Base-by-base conservation (phyloP, 2,329 filamentous ascomycete genomes). In the Cryoendolithus antarcticus region DNA sequence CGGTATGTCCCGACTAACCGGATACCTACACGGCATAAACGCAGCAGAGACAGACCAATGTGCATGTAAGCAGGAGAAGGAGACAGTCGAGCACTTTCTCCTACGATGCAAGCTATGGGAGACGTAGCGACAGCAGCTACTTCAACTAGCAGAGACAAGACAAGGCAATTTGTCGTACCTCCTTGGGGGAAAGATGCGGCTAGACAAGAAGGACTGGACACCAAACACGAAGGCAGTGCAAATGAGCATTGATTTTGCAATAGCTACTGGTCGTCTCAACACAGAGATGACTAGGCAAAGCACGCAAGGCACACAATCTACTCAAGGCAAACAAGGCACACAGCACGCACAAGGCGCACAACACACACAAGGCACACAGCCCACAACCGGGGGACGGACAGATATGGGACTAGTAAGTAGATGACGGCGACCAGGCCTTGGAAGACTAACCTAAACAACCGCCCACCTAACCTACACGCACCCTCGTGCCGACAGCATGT, bases 171-270 rank as follows among this genome's bases (percentile, higher is more conserved):
- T 32, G 3, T 34, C 37, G 6, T 27, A 27, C 29, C 12, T 34
- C n/a, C 37, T 38, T 27, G 24, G 37, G 30, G 37, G 31, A 30
- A 38, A 33, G 9, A 27, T 30, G 7, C 5, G 30, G 8, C 32
- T 15, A 15, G 30, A 38, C 15, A 38, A 15, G 6, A 13, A 38
- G n/a, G 37, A 34, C 30, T 38, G 37, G 37, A 15, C 8, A 33
- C 30, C 37, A 12, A 27, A 33, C 9, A 38, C 33, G 31, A 32
- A 34, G 27, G 31, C 37, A 27, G 30, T 38, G 36, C 36, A 32
- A 38, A 6, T 21, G 10, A n/a, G 11, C 9, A 19, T 34, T 10
- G 13, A 34, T 34, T 34, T 19, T 27, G 24, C 24, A 27, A 27
- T 8, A 27, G 6, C 3, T 27, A 27, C 24, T 3, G 24, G 24